A percentile compares a stretch with the other conserved stretches of the same genome.
Evolutionary conservation across 805 yeast species (phyloP).

Genomic region (Peterozyma xylosa): DNA sequence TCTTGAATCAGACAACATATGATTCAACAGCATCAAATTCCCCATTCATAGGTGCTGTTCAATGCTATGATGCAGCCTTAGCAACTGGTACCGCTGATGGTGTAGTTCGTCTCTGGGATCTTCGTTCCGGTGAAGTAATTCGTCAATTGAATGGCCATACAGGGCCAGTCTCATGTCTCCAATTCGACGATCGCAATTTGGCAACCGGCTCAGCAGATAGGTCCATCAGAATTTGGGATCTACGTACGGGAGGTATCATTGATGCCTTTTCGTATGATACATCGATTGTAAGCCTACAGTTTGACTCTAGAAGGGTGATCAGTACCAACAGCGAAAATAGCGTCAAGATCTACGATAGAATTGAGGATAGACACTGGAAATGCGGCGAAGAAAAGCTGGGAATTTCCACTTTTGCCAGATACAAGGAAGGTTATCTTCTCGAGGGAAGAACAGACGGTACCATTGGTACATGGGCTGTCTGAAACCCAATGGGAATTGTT

Average conservation of each 20-base stretch:
- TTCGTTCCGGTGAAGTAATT: slow-evolving; percentile 61
- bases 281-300: slow-evolving; percentile 48
- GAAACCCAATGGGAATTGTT: background rate
- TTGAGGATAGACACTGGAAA: slow-evolving; percentile 42
- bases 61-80: slow-evolving; percentile 67
- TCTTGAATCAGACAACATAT: slow-evolving; percentile 8
- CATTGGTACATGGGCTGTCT: slow-evolving; percentile 58
- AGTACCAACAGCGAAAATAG: slow-evolving; percentile 40
- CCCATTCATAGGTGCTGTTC: slow-evolving; percentile 58
- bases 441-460: slow-evolving; percentile 58
- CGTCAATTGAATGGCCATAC: slow-evolving; percentile 61
- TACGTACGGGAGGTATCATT: slow-evolving; percentile 55
- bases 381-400: slow-evolving; percentile 36
- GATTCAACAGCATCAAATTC: slow-evolving; percentile 4
- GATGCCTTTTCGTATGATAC: slow-evolving; percentile 57
- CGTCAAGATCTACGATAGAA: slow-evolving; percentile 53
- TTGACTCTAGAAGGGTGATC: slow-evolving; percentile 51
- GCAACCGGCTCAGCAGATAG: slow-evolving; percentile 60
- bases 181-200: slow-evolving; percentile 59
- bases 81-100: slow-evolving; percentile 80
- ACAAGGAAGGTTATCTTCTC: slow-evolving; percentile 57
- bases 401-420: slow-evolving; percentile 34
- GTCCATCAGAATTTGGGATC: slow-evolving; percentile 65
- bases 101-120: slow-evolving; percentile 67
- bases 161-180: slow-evolving; percentile 58